phyloP scores from a whole-genome alignment of 768 basidiomycete genomes.

The Mycena vitilis region DNA sequence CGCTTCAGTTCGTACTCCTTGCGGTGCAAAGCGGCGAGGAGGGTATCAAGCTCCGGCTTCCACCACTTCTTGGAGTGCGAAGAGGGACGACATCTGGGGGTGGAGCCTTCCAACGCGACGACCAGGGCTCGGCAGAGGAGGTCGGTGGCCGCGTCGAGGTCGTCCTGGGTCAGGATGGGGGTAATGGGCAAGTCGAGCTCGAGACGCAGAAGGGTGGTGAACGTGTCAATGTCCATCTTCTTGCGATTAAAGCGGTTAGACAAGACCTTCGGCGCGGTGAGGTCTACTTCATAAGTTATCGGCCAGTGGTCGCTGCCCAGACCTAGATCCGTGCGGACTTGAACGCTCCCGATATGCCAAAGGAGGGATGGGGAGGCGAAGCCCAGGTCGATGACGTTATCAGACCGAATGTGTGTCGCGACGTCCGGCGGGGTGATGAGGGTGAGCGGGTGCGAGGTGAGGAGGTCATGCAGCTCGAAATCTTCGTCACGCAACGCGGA shows the following conservation, averaged over 20 bases:
- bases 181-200: background rate
- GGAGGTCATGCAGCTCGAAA: constrained; percentile 7
- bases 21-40: background rate
- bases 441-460: background rate
- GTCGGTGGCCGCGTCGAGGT: background rate
- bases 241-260: background rate
- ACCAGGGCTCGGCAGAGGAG: background rate
- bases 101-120: background rate
- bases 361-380: constrained; percentile 9
- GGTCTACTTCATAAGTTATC: background rate
- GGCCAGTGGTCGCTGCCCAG: constrained; percentile 11
- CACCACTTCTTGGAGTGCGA: constrained; percentile 5
- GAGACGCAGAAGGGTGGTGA: background rate
- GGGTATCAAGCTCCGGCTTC: background rate
- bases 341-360: background rate
- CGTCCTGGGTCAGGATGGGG: background rate
- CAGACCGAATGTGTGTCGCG: constrained; percentile 10
- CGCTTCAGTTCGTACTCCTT: background rate
- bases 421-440: constrained; percentile 7
- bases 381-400: constrained; percentile 6
- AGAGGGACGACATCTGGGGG: background rate
- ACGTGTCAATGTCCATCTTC: constrained; percentile 6
- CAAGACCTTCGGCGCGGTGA: background rate
- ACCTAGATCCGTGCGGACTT: background rate
- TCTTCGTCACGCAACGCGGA: background rate